phyloP scores from a whole-genome alignment of 192 early-diverging fungal species.

The Backusella luteola region DNA sequence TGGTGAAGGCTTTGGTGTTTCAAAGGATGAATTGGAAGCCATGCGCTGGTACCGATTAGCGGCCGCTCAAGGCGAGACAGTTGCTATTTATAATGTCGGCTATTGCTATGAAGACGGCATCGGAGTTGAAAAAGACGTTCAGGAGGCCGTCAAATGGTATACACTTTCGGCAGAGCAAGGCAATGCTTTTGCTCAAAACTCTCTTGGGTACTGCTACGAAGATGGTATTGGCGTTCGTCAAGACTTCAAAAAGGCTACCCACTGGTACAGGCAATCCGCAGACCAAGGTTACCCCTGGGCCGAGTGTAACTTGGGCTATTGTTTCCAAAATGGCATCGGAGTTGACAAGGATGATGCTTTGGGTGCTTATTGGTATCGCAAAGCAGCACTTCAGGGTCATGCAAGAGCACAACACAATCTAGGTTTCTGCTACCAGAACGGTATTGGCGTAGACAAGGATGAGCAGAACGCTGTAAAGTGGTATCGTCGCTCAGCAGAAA shows the following conservation, averaged over 20 bases:
- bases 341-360: slow-evolving; percentile 45
- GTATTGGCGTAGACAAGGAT: slow-evolving; percentile 66
- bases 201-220: slow-evolving; percentile 77
- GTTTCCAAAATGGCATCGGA: slow-evolving; percentile 66
- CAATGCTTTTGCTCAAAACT: slow-evolving; percentile 76
- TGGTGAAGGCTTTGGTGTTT: slow-evolving; percentile 67
- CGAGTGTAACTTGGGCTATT: slow-evolving; percentile 75
- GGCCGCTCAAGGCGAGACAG: slow-evolving; percentile 51
- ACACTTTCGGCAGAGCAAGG: slow-evolving; percentile 58
- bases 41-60: slow-evolving; percentile 59
- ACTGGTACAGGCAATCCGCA: slow-evolving; percentile 54
- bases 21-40: slow-evolving; percentile 63
- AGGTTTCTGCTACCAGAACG: slow-evolving; percentile 85
- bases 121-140: slow-evolving; percentile 48
- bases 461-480: slow-evolving; percentile 51
- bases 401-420: slow-evolving; percentile 59
- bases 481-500: slow-evolving; percentile 45
- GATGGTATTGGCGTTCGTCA: slow-evolving; percentile 66
- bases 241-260: slow-evolving; percentile 53
- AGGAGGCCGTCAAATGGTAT: slow-evolving; percentile 64
- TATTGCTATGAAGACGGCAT: slow-evolving; percentile 62
- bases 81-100: slow-evolving; percentile 54
- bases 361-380: slow-evolving; percentile 58
- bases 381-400: slow-evolving; percentile 57
- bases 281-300: slow-evolving; percentile 52